Conservation (phyloP, 2,329 filamentous ascomycete species). For the Monosporascus sp. region DNA sequence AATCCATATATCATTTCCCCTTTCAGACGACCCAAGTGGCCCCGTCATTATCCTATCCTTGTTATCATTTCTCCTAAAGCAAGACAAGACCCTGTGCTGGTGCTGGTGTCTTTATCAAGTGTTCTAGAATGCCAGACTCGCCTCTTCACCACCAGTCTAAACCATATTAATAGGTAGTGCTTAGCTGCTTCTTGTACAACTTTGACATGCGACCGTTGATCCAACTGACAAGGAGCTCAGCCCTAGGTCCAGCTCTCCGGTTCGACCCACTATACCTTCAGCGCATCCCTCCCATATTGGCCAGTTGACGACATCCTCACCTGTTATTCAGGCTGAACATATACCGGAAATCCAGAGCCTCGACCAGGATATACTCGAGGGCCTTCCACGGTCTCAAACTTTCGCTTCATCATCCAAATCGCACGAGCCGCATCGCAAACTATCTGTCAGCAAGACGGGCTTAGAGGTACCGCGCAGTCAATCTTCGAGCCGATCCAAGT, state of each 20-base stretch:
- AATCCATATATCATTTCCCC: neutral
- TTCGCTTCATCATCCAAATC: conserved; percentile 30
- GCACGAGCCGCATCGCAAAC: conserved; percentile 24
- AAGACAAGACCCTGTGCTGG: neutral
- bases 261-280: conserved; percentile 45
- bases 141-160: neutral
- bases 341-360: conserved; percentile 38
- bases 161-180: too few relatives aligned
- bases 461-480: conserved; percentile 39
- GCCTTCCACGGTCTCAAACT: conserved; percentile 32
- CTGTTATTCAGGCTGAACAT: conserved; percentile 56
- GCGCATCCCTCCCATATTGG: conserved; percentile 61
- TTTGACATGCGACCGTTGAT: conserved; percentile 9
- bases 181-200: neutral
- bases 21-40: neutral
- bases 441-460: conserved; percentile 29
- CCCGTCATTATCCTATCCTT: neutral
- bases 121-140: neutral
- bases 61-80: neutral
- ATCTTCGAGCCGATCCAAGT: conserved; percentile 54
- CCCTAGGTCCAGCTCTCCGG: conserved; percentile 19
- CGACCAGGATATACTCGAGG: conserved; percentile 24
- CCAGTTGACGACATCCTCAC: conserved; percentile 64
- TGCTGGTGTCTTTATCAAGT: neutral
- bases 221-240: conserved; percentile 6